Evolutionary conservation across 2,329 filamentous ascomycete species (phyloP).

Genomic region (Sclerotinia nivalis): DNA sequence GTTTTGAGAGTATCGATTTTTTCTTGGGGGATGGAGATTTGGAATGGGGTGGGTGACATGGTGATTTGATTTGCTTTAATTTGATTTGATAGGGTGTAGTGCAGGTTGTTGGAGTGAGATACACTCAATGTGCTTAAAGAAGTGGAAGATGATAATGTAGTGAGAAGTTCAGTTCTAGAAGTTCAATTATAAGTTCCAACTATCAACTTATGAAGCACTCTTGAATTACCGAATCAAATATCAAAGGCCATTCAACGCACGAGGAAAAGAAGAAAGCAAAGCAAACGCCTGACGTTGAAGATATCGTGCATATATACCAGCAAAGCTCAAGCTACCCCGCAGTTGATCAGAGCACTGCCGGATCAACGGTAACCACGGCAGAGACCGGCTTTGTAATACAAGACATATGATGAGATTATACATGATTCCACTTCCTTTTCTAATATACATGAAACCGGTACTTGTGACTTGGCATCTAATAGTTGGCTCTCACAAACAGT

Average conservation of each 20-base stretch:
- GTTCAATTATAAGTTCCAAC: not conserved
- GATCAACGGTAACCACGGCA: not conserved
- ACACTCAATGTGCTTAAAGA: too few species aligned
- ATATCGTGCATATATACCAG: too few species aligned
- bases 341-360: not conserved
- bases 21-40: constrained; percentile 53
- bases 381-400: not conserved
- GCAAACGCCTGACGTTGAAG: not conserved
- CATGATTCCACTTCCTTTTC: not conserved
- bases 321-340: not conserved
- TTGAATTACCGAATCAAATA: too few species aligned
- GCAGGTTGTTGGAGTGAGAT: not conserved
- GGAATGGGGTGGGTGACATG: constrained; percentile 44
- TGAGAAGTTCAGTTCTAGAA: not conserved
- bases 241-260: too few species aligned
- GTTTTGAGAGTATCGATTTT: constrained; percentile 54
- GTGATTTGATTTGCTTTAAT: not conserved
- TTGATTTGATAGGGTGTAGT: not conserved
- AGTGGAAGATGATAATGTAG: not conserved
- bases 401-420: not conserved
- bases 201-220: not conserved
- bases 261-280: not conserved
- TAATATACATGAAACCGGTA: not conserved
- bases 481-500: too few species aligned
- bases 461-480: not conserved